phyloP scores from a whole-genome alignment of 2,329 filamentous ascomycete species.

The Graphilbum sp. region DNA sequence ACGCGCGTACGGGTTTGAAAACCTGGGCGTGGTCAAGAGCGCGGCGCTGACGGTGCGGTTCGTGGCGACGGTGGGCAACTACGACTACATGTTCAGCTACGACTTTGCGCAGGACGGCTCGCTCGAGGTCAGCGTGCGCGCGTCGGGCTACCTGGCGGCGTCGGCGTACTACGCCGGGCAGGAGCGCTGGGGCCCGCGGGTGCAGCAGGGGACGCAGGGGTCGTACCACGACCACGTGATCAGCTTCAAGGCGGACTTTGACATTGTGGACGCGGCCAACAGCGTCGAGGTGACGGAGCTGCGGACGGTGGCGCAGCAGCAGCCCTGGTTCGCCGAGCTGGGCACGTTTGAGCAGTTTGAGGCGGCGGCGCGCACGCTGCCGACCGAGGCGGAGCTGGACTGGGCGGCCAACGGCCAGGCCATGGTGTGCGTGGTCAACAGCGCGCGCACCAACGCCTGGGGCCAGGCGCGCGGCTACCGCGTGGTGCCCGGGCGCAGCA shows the following conservation, averaged over 20 bases:
- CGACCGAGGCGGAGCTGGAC: slow-evolving; percentile 14
- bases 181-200: slow-evolving; percentile 17
- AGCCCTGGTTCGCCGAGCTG: slow-evolving; percentile 19
- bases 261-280: slow-evolving; percentile 19
- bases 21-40: slow-evolving; percentile 29
- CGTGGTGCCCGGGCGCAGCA: slow-evolving; percentile 18
- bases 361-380: slow-evolving; percentile 13
- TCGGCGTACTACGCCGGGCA: slow-evolving; percentile 21
- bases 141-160: slow-evolving; percentile 36
- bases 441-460: slow-evolving; percentile 20
- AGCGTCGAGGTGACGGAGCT: slow-evolving; percentile 11
- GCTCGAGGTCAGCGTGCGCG: slow-evolving; percentile 32
- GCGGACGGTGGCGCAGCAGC: slow-evolving; percentile 14
- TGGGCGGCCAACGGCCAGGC: slow-evolving; percentile 20
- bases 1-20: slow-evolving; percentile 26
- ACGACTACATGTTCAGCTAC: slow-evolving; percentile 35
- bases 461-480: slow-evolving; percentile 25
- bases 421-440: slow-evolving; percentile 23
- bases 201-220: slow-evolving; percentile 18
- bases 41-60: slow-evolving; percentile 27
- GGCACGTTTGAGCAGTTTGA: slow-evolving; percentile 14
- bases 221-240: slow-evolving; percentile 23
- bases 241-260: slow-evolving; percentile 24
- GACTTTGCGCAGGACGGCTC: slow-evolving; percentile 34
- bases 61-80: slow-evolving; percentile 36